Percentiles rank a stretch among this genome's conserved stretches.
These are phyloP conservation scores for Colletotrichum godetiae DNA, from an alignment of 2,329 filamentous ascomycete species.

Conservation along the genomic window DNA sequence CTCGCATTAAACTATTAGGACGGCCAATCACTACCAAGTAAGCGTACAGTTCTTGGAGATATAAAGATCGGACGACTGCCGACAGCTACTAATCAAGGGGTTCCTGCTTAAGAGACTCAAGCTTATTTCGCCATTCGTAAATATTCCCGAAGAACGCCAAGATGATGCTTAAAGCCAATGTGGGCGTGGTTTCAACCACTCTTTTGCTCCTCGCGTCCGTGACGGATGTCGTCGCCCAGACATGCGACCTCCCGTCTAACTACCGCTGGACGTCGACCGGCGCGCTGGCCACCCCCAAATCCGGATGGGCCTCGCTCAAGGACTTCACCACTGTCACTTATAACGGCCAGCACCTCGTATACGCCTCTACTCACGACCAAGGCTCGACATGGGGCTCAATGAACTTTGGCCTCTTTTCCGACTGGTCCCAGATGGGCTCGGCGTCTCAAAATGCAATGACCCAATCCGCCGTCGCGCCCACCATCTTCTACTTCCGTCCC, in stretches of 20 bases:
- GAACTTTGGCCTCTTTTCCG: slow-evolving; percentile 64
- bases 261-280: slow-evolving; percentile 67
- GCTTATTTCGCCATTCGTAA: not conserved
- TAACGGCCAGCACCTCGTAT: slow-evolving; percentile 71
- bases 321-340: slow-evolving; percentile 69
- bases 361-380: slow-evolving; percentile 61
- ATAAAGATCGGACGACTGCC: not conserved
- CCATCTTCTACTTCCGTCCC: slow-evolving; percentile 71
- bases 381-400: slow-evolving; percentile 65
- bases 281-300: slow-evolving; percentile 61
- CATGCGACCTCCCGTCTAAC: slow-evolving; percentile 63
- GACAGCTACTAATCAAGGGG: not conserved
- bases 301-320: slow-evolving; percentile 68
- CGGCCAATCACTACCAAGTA: not conserved
- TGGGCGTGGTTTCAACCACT: not conserved
- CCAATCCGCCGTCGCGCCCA: slow-evolving; percentile 64
- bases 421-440: slow-evolving; percentile 63
- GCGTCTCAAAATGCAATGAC: slow-evolving; percentile 65
- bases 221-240: slow-evolving; percentile 37
- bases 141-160: not conserved
- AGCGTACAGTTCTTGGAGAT: not conserved
- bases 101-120: not conserved
- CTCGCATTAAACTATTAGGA: not conserved
- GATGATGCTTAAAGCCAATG: not conserved
- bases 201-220: slow-evolving; percentile 37